These are phyloP conservation scores for Croton laevigatus DNA, from an alignment of 441 rosid species.

Conservation along the genomic window DNA sequence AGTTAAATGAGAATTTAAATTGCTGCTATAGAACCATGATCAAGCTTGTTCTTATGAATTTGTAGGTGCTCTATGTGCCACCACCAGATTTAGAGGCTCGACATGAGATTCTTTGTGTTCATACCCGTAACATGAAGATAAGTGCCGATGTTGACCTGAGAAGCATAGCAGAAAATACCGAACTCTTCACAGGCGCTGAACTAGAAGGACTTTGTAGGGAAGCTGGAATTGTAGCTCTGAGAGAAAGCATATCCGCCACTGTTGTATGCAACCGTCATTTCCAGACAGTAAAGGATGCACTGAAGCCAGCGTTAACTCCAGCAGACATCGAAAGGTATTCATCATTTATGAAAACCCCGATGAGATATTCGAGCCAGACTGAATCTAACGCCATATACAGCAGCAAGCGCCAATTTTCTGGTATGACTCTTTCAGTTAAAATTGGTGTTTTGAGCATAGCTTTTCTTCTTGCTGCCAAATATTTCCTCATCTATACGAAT, in stretches of 20 bases:
- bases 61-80: slow-evolving; percentile 75
- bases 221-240: slow-evolving; percentile 79
- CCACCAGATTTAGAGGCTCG: slow-evolving; percentile 83
- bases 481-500: slow-evolving; percentile 26
- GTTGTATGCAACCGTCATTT: slow-evolving; percentile 64
- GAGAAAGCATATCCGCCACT: slow-evolving; percentile 71
- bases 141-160: slow-evolving; percentile 63
- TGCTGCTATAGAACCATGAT: neutral
- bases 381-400: slow-evolving; percentile 12
- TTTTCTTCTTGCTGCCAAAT: slow-evolving; percentile 37
- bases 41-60: neutral
- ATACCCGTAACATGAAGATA: slow-evolving; percentile 73
- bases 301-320: slow-evolving; percentile 72
- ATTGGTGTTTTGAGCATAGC: slow-evolving; percentile 35
- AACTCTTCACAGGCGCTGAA: slow-evolving; percentile 85
- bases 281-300: slow-evolving; percentile 50
- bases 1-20: neutral
- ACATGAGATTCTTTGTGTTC: slow-evolving; percentile 73
- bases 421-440: slow-evolving; percentile 28
- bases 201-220: slow-evolving; percentile 80
- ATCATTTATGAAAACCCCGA: slow-evolving; percentile 45
- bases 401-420: slow-evolving; percentile 13
- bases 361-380: neutral
- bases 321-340: slow-evolving; percentile 59
- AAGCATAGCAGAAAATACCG: slow-evolving; percentile 70